These are phyloP conservation scores for Catharanthus roseus DNA, from an alignment of 257 asterid species.

Conservation along the genomic window DNA sequence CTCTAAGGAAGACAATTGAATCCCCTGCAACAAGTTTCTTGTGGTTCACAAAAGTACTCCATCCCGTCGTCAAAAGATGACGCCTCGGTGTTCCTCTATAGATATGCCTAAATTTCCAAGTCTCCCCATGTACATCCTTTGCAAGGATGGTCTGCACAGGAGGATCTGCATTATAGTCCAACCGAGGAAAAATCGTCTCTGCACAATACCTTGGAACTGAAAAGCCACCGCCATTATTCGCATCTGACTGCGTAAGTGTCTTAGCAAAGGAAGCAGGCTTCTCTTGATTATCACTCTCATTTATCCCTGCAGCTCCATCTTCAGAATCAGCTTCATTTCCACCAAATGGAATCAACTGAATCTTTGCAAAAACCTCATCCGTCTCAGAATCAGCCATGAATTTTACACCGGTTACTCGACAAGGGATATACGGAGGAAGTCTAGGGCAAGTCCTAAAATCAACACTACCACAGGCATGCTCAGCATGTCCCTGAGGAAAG, in stretches of 20 bases:
- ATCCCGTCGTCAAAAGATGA: conserved; percentile 89
- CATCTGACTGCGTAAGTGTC: conserved; percentile 86
- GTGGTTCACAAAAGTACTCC: conserved; percentile 92
- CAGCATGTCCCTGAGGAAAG: conserved; percentile 95
- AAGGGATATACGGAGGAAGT: conserved; percentile 51
- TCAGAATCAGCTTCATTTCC: conserved; percentile 36
- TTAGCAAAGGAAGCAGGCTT: conserved; percentile 76
- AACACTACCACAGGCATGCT: conserved; percentile 59
- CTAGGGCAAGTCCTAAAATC: conserved; percentile 48
- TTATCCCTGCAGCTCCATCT: conserved; percentile 28
- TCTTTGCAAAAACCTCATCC: conserved; percentile 72
- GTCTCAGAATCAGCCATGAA: conserved; percentile 87
- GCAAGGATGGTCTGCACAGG: conserved; percentile 83
- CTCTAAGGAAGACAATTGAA: conserved; percentile 79
- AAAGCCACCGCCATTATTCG: conserved; percentile 92
- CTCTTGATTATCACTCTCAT: conserved; percentile 41
- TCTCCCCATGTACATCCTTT: conserved; percentile 87
- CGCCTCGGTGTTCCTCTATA: conserved; percentile 94
- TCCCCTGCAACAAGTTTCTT: conserved; percentile 94
- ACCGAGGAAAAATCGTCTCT: conserved; percentile 73
- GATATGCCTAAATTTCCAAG: conserved; percentile 91
- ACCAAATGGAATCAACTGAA: conserved; percentile 39
- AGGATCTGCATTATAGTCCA: conserved; percentile 74
- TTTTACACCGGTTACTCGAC: conserved; percentile 48
- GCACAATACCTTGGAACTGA: conserved; percentile 96